phyloP scores from a whole-genome alignment of 495 filamentous ascomycete genomes.

The Penicillium manginii region DNA sequence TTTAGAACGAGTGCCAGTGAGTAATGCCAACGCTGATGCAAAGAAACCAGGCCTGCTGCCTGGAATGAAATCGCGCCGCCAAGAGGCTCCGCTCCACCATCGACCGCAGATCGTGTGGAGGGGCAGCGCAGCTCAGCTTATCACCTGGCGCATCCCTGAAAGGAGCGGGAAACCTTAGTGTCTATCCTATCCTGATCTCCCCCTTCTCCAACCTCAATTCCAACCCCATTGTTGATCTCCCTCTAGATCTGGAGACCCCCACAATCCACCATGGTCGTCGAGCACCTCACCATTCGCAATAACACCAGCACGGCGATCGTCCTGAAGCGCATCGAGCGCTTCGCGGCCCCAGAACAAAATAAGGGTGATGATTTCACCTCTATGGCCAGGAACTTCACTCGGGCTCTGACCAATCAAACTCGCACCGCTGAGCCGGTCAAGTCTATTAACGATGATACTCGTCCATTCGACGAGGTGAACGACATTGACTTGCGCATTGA shows the following conservation, averaged over 20 bases:
- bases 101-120: constrained; percentile 2
- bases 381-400: constrained; percentile 55
- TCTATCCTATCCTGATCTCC: not conserved
- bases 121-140: not conserved
- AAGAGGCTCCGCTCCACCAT: not conserved
- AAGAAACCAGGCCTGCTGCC: not conserved
- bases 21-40: not conserved
- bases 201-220: constrained; percentile 5
- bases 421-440: constrained; percentile 41
- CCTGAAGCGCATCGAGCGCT: constrained; percentile 76
- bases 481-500: constrained; percentile 59
- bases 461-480: constrained; percentile 55
- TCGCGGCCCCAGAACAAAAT: constrained; percentile 54
- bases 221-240: not conserved
- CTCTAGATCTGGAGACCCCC: not conserved
- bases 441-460: constrained; percentile 52
- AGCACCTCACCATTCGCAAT: constrained; percentile 79
- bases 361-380: constrained; percentile 48
- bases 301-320: constrained; percentile 74
- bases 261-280: constrained; percentile 42
- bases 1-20: no score
- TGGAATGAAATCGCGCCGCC: constrained; percentile 5
- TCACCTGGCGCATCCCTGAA: no score
- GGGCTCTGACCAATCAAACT: constrained; percentile 48
- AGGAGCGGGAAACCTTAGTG: not conserved